These are phyloP conservation scores for Westerdykella ornata DNA, from an alignment of 2,329 filamentous ascomycete species.

Conservation along the genomic window DNA sequence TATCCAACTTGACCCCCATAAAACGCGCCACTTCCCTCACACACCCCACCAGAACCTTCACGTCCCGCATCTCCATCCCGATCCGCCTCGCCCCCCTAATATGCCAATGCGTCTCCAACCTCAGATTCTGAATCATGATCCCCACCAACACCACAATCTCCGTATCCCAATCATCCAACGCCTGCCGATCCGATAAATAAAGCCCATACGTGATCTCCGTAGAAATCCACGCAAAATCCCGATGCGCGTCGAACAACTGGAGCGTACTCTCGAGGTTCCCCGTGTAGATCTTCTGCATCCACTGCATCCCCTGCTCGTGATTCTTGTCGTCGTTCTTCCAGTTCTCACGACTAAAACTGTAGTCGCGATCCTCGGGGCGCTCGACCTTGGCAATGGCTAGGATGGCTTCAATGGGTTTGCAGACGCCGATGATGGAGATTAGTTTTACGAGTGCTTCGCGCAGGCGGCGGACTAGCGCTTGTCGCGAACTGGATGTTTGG, in stretches of 20 bases:
- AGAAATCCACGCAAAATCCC: conserved; percentile 14
- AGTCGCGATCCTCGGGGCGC: conserved; percentile 51
- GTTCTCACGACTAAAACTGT: conserved; percentile 40
- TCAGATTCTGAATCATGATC: conserved; percentile 52
- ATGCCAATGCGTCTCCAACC: conserved; percentile 49
- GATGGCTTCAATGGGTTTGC: conserved; percentile 54
- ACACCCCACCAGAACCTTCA: conserved; percentile 34
- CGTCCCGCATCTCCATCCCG: conserved; percentile 40
- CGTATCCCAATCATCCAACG: conserved; percentile 49
- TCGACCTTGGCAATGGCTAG: conserved; percentile 48
- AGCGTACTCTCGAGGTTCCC: conserved; percentile 36
- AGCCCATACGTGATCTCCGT: conserved; percentile 48
- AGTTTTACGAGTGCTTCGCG: conserved; percentile 55
- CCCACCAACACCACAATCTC: conserved; percentile 47
- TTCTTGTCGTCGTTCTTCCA: conserved; percentile 53
- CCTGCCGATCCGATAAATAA: conserved; percentile 48
- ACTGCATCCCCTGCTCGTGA: conserved; percentile 45
- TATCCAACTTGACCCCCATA: conserved; percentile 10
- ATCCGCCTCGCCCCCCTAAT: conserved; percentile 44
- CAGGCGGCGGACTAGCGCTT: conserved; percentile 44
- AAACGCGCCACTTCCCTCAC: conserved; percentile 14
- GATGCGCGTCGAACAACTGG: conserved; percentile 12
- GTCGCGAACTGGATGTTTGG: conserved; percentile 36
- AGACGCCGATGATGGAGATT: conserved; percentile 51
- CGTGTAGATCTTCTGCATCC: conserved; percentile 52